Evolutionary conservation across 2,329 filamentous ascomycete species (phyloP).

Genomic region (Cladosporium sp.): DNA sequence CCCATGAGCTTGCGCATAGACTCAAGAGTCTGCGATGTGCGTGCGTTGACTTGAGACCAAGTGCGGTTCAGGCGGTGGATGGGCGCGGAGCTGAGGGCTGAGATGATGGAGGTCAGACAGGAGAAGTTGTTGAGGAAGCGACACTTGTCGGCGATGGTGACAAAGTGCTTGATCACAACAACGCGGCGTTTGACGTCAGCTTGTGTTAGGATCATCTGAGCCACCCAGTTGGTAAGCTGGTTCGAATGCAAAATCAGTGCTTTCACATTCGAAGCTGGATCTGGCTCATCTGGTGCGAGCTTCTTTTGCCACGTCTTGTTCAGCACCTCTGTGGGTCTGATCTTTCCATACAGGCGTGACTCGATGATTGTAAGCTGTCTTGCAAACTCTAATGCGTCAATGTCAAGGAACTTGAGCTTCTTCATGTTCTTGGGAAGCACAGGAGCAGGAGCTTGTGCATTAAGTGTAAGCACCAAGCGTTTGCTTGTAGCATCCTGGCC

Average conservation of each 20-base stretch:
- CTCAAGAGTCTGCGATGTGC: conserved; percentile 77
- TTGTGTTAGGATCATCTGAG: conserved; percentile 96
- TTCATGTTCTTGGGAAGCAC: conserved; percentile 99
- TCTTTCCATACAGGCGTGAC: conserved; percentile 89
- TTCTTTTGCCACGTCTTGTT: conserved; percentile 99
- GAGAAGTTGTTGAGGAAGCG: conserved; percentile 94
- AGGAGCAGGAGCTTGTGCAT: conserved; percentile 71
- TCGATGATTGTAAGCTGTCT: conserved; percentile 96
- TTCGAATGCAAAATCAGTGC: conserved; percentile 96
- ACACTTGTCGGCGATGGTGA: conserved; percentile 96
- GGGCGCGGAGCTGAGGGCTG: conserved; percentile 87
- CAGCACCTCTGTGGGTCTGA: conserved; percentile 91
- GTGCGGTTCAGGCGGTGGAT: conserved; percentile 92
- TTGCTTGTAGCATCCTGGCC: conserved; percentile 87
- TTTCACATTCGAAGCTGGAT: conserved; percentile 92
- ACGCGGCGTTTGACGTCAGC: conserved; percentile 93
- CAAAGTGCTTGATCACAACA: conserved; percentile 97
- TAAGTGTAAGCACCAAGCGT: conserved; percentile 82
- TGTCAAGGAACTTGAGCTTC: conserved; percentile 97
- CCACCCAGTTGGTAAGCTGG: conserved; percentile 98
- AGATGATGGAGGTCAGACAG: conserved; percentile 95
- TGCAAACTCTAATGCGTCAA: conserved; percentile 95
- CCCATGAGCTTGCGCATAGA: conserved; percentile 93
- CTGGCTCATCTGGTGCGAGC: conserved; percentile 73
- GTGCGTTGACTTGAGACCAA: conserved; percentile 88